Evolutionary conservation across 2,329 filamentous ascomycete species (phyloP), one percentile per base, ranked within the genome.

Genomic region (Phyllosticta paracitricarpa): DNA sequence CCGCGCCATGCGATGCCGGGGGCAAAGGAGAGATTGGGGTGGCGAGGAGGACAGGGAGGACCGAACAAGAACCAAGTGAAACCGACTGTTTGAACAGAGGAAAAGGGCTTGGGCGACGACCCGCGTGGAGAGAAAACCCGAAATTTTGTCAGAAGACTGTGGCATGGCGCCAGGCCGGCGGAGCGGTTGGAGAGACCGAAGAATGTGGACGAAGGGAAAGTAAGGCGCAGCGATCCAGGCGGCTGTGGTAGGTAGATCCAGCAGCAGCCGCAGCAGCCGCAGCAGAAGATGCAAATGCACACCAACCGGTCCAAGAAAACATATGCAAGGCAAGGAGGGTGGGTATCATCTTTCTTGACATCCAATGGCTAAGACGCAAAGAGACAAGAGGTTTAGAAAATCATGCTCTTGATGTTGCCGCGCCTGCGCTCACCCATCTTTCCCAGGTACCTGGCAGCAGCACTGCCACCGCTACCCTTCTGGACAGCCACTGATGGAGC

Each of bases 381-480:
- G 22, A 54, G 22, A 24, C 17, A 19, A n/a, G 22, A 6, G 5
- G 5, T 4, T 61, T 72, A 75, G 66, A 73, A 74, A 65, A 75
- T 74, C 73, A 75, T 75, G 64, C 72, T 74, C 68, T 72, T 71
- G 70, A 75, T 72, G 67, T 75, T 72, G 64, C 74, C 71, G 48
- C 73, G 64, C 58, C 59, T 57, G 59, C 24, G 64, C 64, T 22
- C 63, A 4, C 25, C 40, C 25, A 52, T 57, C 22, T 52, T 63
- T 30, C 56, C 59, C 25, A 30, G 40, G 14, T 48, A 48, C 40
- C 40, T 48, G 4, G 40, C 52, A 54, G 52, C 52, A 17, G 26
- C 40, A 48, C 40, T 48, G n/a, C 40, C 40, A n/a, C 40, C 40
- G 1, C 40, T 48, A 7, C 40, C 40, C 17, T 48, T 48, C n/a